Percentiles rank a stretch among this genome's conserved stretches.
Evolutionary conservation across 768 basidiomycete genomes (phyloP).

Genomic region (Agrocybe pediades): DNA sequence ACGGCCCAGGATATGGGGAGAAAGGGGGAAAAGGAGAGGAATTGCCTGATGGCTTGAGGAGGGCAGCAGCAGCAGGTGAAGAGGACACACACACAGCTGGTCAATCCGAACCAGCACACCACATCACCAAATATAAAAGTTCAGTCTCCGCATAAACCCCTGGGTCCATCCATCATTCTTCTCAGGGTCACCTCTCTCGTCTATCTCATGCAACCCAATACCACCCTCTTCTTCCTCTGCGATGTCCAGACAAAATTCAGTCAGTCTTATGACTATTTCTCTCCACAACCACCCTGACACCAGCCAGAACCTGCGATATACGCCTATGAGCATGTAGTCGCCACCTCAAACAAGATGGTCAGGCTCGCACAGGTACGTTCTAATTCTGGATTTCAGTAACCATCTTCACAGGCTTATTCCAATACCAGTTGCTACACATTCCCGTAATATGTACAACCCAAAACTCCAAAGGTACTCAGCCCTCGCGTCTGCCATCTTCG

Average conservation of each 20-base stretch:
- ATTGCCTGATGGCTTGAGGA: slow-evolving; percentile 16
- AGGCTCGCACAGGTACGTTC: slow-evolving; percentile 64
- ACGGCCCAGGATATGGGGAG: slow-evolving; percentile 32
- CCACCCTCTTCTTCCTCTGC: slow-evolving; percentile 75
- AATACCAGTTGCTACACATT: slow-evolving; percentile 56
- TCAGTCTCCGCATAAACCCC: slow-evolving; percentile 18
- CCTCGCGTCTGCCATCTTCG: not conserved
- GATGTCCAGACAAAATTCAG: slow-evolving; percentile 82
- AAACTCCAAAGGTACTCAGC: slow-evolving; percentile 64
- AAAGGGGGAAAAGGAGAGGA: slow-evolving; percentile 17
- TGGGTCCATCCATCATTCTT: slow-evolving; percentile 7
- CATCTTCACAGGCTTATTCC: not conserved
- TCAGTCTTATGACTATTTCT: slow-evolving; percentile 31
- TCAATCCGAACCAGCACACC: slow-evolving; percentile 23
- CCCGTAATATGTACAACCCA: slow-evolving; percentile 86
- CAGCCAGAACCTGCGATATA: slow-evolving; percentile 50
- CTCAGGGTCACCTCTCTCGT: slow-evolving; percentile 9
- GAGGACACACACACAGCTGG: slow-evolving; percentile 18
- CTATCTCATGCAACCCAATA: slow-evolving; percentile 31
- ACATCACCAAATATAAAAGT: slow-evolving; percentile 17
- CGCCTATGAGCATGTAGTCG: slow-evolving; percentile 70
- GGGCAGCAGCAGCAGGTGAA: slow-evolving; percentile 15
- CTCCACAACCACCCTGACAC: not conserved
- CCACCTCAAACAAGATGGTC: slow-evolving; percentile 75
- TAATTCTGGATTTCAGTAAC: not conserved